Evolutionary conservation across 2,329 filamentous ascomycete genomes (phyloP).

Genomic region (Cytospora piceae): DNA sequence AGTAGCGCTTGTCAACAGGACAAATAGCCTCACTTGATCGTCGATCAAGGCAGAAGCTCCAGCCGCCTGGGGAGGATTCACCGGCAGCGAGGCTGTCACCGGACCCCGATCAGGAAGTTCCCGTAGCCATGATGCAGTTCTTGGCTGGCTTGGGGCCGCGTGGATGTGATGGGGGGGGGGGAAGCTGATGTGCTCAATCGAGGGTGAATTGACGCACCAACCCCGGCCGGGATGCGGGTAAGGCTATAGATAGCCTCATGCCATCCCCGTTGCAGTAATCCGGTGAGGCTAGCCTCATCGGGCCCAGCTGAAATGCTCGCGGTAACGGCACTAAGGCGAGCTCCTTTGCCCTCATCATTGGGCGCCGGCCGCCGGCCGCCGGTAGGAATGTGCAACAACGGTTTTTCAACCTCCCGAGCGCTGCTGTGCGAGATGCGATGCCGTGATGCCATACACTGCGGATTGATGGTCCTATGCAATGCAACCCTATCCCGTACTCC

Average conservation of each 20-base stretch:
- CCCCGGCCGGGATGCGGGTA: conserved; percentile 15
- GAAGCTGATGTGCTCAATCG: neutral
- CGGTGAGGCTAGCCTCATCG: conserved; percentile 5
- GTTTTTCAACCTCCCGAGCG: conserved; percentile 15
- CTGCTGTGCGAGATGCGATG: neutral
- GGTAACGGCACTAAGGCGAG: conserved; percentile 2
- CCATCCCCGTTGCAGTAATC: conserved; percentile 16
- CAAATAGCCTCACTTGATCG: conserved; percentile 4
- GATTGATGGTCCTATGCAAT: conserved; percentile 17
- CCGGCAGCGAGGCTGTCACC: neutral
- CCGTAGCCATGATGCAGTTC: conserved; percentile 2
- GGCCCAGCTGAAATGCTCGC: conserved; percentile 20
- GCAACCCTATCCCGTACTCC: conserved; percentile 17
- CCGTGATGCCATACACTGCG: conserved; percentile 4
- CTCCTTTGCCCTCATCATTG: conserved; percentile 2
- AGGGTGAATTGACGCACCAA: conserved; percentile 1
- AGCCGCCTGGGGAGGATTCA: neutral
- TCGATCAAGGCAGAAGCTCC: neutral
- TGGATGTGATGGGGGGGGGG: neutral
- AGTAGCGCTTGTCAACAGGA: conserved; percentile 2
- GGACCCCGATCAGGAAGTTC: conserved; percentile 1
- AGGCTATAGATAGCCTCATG: conserved; percentile 21
- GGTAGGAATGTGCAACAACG: conserved; percentile 19
- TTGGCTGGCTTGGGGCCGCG: neutral
- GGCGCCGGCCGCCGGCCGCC: neutral